These are phyloP conservation scores for Psidium friedrichsthalianum DNA, from an alignment of 345 rosid genomes.

Conservation along the genomic window DNA sequence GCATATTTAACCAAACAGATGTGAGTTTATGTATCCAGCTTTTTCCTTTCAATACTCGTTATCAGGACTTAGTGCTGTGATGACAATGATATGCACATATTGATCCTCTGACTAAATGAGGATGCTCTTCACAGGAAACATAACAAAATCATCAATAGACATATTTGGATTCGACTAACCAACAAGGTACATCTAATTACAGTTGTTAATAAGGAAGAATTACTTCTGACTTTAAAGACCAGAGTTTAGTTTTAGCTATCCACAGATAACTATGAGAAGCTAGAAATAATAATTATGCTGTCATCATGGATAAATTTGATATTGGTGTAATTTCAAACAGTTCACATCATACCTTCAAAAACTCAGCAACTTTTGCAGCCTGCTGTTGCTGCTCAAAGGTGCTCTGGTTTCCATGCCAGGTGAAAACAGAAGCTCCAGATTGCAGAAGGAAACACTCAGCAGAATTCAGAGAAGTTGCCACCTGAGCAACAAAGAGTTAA, in stretches of 20 bases:
- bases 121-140: neutral
- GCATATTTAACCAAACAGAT: neutral
- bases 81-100: neutral
- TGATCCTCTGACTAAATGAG: neutral
- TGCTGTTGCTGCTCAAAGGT: slow-evolving; percentile 82
- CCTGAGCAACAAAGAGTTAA: slow-evolving; percentile 27
- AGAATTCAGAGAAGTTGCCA: slow-evolving; percentile 77
- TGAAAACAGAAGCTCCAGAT: slow-evolving; percentile 77
- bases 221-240: neutral
- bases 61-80: neutral
- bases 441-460: slow-evolving; percentile 86
- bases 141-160: neutral
- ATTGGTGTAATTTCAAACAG: neutral
- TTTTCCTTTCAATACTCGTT: neutral
- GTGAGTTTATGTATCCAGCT: neutral
- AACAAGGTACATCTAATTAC: neutral
- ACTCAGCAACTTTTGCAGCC: slow-evolving; percentile 76
- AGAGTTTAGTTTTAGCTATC: neutral
- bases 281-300: neutral
- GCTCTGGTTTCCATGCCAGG: slow-evolving; percentile 95
- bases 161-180: neutral
- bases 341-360: slow-evolving; percentile 49
- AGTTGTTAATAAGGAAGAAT: neutral
- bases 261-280: neutral
- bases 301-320: neutral